Conservation (phyloP, 2,329 filamentous ascomycete species). For the Claviceps arundinis region DNA sequence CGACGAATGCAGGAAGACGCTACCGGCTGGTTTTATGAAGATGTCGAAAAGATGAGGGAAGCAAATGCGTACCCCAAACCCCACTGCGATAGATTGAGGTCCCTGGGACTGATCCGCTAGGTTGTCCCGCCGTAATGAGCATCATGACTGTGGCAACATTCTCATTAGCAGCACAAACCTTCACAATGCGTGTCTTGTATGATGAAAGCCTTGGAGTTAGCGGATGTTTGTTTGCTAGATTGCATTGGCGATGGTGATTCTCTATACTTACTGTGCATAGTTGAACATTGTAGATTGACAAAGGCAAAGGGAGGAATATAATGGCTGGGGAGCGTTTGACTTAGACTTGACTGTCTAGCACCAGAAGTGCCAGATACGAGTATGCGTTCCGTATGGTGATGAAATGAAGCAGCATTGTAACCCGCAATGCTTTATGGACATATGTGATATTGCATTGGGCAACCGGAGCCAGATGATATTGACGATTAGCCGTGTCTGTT, state of each 20-base stretch:
- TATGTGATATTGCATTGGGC: neutral
- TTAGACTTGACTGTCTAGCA: neutral
- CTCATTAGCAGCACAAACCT: neutral
- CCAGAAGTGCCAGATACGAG: neutral
- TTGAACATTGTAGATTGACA: neutral
- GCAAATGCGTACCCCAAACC: conserved; percentile 43
- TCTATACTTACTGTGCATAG: neutral
- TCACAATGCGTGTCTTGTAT: neutral
- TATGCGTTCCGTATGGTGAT: neutral
- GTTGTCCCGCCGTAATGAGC: neutral
- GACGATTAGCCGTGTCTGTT: neutral
- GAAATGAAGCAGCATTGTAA: neutral
- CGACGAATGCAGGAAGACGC: conserved; percentile 62
- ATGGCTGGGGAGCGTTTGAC: neutral
- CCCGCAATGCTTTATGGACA: neutral
- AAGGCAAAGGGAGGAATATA: neutral
- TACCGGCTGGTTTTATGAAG: conserved; percentile 75
- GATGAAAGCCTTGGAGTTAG: conserved; percentile 2
- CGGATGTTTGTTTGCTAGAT: conserved; percentile 1
- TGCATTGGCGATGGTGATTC: conserved; percentile 1
- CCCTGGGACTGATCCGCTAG: conserved; percentile 21
- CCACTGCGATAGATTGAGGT: conserved; percentile 38
- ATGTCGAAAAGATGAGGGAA: conserved; percentile 63
- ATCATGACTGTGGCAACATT: neutral
- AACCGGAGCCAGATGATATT: neutral